phyloP scores from a whole-genome alignment of 305 asterid genomes.

The Fraxinus floribunda region DNA sequence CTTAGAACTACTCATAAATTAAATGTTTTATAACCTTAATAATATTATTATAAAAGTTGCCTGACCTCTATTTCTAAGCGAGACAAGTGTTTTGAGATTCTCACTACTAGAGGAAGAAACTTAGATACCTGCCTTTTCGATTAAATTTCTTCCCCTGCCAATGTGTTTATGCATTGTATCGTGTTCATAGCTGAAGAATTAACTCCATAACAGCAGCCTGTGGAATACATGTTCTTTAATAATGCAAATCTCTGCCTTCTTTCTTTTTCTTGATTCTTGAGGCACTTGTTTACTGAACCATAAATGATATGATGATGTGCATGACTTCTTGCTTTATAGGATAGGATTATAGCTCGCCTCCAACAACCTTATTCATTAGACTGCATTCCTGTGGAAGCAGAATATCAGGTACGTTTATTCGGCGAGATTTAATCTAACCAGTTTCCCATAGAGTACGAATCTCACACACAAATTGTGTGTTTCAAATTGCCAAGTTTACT shows the following conservation, averaged over 20 bases:
- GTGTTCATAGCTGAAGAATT: neutral
- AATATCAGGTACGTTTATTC: slow-evolving; percentile 69
- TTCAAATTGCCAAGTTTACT: neutral
- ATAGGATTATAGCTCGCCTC: slow-evolving; percentile 92
- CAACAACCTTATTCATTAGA: slow-evolving; percentile 95
- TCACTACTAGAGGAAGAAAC: neutral
- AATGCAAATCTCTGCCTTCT: slow-evolving; percentile 7
- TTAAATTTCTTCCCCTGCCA: neutral
- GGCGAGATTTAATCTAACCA: slow-evolving; percentile 1
- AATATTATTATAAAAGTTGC: neutral
- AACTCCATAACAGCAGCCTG: neutral
- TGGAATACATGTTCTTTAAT: neutral
- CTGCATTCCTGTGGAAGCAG: slow-evolving; percentile 98
- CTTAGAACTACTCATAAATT: neutral
- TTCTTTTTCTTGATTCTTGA: slow-evolving; percentile 6
- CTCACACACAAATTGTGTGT: neutral
- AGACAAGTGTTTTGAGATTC: neutral
- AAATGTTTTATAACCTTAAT: neutral
- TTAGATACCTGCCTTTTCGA: neutral
- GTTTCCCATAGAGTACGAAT: slow-evolving; percentile 1
- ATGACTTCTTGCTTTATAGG: slow-evolving; percentile 43
- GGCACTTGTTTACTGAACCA: neutral
- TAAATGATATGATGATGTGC: neutral
- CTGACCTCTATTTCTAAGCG: neutral
- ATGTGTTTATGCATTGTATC: neutral